Conservation (phyloP, 371 early-diverging fungal genomes). For the Apophysomyces variabilis region DNA sequence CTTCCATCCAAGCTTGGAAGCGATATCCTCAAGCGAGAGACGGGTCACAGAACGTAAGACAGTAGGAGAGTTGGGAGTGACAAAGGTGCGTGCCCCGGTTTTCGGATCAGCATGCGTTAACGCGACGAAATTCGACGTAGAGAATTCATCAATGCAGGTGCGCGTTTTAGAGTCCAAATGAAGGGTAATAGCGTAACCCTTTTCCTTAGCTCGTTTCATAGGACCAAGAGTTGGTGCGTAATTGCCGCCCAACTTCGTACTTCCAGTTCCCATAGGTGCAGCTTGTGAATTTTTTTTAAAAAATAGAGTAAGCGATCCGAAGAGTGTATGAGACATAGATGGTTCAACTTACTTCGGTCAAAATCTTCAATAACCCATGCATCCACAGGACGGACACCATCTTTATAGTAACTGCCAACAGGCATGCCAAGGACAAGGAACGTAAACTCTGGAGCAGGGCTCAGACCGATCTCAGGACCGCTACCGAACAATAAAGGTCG, state of each 20-base stretch:
- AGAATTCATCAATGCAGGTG: slow-evolving; percentile 79
- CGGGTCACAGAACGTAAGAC: slow-evolving; percentile 79
- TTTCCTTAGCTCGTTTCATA: slow-evolving; percentile 62
- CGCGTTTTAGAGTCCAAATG: slow-evolving; percentile 75
- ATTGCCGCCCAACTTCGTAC: slow-evolving; percentile 79
- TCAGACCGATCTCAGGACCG: slow-evolving; percentile 72
- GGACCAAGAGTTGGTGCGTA: slow-evolving; percentile 71
- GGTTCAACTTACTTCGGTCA: slow-evolving; percentile 64
- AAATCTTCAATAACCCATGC: slow-evolving; percentile 71
- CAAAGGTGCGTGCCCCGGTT: slow-evolving; percentile 62
- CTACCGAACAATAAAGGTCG: slow-evolving; percentile 77
- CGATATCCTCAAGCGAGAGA: slow-evolving; percentile 69
- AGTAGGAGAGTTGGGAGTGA: slow-evolving; percentile 71
- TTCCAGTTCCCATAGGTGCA: slow-evolving; percentile 67
- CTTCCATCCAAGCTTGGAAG: slow-evolving; percentile 67
- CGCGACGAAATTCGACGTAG: slow-evolving; percentile 84
- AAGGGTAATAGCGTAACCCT: slow-evolving; percentile 73
- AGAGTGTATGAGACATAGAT: not conserved
- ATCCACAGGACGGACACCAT: slow-evolving; percentile 74
- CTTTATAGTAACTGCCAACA: slow-evolving; percentile 71
- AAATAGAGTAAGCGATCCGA: no score
- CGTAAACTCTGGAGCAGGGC: slow-evolving; percentile 70
- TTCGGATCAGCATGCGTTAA: slow-evolving; percentile 54
- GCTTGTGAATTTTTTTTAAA: slow-evolving; percentile 28
- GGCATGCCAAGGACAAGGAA: slow-evolving; percentile 77